Percentiles rank a stretch among this genome's conserved stretches.
Conservation (phyloP, 805 yeast genomes). For the Metschnikowia santaceciliae region DNA sequence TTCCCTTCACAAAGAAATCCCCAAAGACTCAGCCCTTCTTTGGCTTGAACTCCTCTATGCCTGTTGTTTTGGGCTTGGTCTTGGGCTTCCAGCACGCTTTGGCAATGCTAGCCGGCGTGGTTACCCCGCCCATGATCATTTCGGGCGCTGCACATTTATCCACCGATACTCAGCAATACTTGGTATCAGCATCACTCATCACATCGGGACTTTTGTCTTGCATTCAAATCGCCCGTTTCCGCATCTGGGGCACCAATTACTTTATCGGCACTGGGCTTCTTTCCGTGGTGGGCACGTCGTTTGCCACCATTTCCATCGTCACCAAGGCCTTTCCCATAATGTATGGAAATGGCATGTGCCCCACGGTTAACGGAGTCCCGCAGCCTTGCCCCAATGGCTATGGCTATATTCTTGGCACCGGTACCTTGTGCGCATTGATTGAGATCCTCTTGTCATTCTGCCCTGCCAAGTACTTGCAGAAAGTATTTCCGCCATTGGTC, state of each 20-base stretch:
- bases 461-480: conserved; percentile 9
- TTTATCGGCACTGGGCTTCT: conserved; percentile 13
- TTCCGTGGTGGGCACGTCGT: conserved; percentile 14
- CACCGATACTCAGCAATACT: conserved; percentile 5
- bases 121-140: conserved; percentile 13
- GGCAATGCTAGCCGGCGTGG: conserved; percentile 15
- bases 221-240: conserved; percentile 10
- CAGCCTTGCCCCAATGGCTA: conserved; percentile 12
- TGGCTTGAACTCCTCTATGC: conserved; percentile 12
- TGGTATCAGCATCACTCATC: conserved; percentile 13
- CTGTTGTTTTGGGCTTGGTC: conserved; percentile 9
- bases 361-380: conserved; percentile 6
- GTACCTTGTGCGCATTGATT: conserved; percentile 8
- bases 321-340: conserved; percentile 9
- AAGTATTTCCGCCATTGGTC: conserved; percentile 11
- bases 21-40: conserved; percentile 13
- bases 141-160: conserved; percentile 6
- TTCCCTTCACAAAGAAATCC: conserved; percentile 8
- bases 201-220: conserved; percentile 8
- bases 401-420: conserved; percentile 9
- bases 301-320: conserved; percentile 11
- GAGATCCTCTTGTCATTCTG: conserved; percentile 8
- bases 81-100: conserved; percentile 14
- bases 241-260: conserved; percentile 8
- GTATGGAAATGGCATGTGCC: conserved; percentile 10